Base-by-base conservation (phyloP, 345 rosid genomes). In the Hibiscus mutabilis region DNA sequence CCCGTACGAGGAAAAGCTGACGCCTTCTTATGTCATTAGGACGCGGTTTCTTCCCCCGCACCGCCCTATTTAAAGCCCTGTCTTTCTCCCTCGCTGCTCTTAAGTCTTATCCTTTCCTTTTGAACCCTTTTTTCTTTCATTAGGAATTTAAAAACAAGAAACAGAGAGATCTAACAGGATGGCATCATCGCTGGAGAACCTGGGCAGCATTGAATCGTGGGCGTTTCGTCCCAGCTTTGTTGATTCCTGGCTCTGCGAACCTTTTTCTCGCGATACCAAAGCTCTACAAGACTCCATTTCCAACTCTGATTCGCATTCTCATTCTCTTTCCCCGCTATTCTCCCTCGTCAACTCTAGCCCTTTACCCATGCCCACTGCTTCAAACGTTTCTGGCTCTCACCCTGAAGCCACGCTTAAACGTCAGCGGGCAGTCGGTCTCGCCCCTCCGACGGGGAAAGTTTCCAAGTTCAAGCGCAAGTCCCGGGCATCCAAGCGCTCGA, bases 391-490 rank as follows among this genome's bases (percentile, higher is more conserved):
- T 12, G 61, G 33, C n/a, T 58, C 61, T 24, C 9, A 58, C 58
- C 82, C 31, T 15, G 85, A 84, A 55, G 33, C 78, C 0, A 29
- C 73, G 18, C 40, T 79, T 29, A 77, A 77, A 27, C 78, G 83
- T 5, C 78, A 46, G 35, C 69, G 76, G 3, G 37, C 21, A 46
- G 2, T 51, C 13, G 18, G 35, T 10, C 66, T 76, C 9, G 2
- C 10, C 0, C 78, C 59, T 0, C 52, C 75, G 3, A 19, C 68
- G 21, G 86, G 79, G 31, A 86, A 79, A 74, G 83, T 82, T 40
- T 37, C 85, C 71, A 89, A 89, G 64, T 37, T 84, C 67, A 89
- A 89, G 60, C 80, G 91, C 69, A 89, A 85, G 79, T 65, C 94
- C 0, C 84, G 94, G 0, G 71, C 85, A 19, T 68, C 85, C 24